Evolutionary conservation across 2,329 filamentous ascomycete genomes (phyloP).

Genomic region (Graphilbum sp.): DNA sequence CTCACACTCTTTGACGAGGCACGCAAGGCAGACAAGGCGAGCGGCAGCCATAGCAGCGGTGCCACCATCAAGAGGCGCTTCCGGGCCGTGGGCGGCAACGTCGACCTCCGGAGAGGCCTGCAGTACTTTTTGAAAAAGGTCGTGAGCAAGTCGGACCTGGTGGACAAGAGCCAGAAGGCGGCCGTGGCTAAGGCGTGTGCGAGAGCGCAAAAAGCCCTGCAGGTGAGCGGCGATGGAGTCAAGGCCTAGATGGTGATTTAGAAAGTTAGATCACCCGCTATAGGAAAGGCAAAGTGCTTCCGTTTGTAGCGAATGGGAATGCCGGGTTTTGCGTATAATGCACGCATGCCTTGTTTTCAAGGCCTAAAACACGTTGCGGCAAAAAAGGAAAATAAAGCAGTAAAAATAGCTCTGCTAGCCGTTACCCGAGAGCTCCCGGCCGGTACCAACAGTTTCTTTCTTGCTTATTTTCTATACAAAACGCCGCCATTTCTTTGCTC

Average conservation of each 20-base stretch:
- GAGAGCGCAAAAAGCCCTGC: slow-evolving; percentile 22
- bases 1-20: slow-evolving; percentile 58
- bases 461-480: neutral
- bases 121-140: slow-evolving; percentile 68
- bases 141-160: slow-evolving; percentile 47
- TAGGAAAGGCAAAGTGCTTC: too few relatives aligned
- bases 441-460: neutral
- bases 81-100: slow-evolving; percentile 42
- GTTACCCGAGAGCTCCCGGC: slow-evolving; percentile 9
- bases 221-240: slow-evolving; percentile 5
- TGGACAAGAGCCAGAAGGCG: slow-evolving; percentile 29
- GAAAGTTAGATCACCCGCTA: too few relatives aligned
- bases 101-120: slow-evolving; percentile 55
- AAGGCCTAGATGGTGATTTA: too few relatives aligned
- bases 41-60: slow-evolving; percentile 21
- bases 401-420: slow-evolving; percentile 2
- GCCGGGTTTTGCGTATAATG: too few relatives aligned
- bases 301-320: too few relatives aligned
- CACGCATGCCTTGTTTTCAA: neutral
- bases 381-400: neutral
- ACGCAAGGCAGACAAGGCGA: slow-evolving; percentile 22
- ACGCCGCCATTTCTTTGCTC: neutral
- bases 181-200: slow-evolving; percentile 31
- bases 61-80: slow-evolving; percentile 46
- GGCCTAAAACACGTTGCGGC: neutral